A percentile compares a stretch with the other conserved stretches of the same genome.
Evolutionary conservation across 2,329 filamentous ascomycete genomes (phyloP).

Genomic region (Podosphaera leucotricha): DNA sequence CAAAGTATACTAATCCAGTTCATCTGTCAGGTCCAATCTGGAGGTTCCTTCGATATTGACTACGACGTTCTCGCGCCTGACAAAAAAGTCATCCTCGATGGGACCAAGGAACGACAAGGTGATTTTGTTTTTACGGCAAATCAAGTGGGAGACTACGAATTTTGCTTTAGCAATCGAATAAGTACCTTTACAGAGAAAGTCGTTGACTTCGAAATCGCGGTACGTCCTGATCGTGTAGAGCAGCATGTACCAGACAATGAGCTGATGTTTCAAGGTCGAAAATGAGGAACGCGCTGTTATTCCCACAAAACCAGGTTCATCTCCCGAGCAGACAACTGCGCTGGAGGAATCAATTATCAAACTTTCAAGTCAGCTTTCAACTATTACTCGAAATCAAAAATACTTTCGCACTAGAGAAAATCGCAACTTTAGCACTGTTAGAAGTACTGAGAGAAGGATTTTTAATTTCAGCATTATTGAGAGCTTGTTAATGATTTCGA

Average conservation of each 20-base stretch:
- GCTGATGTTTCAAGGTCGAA: constrained; percentile 40
- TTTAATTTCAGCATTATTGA: constrained; percentile 96
- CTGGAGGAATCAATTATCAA: constrained; percentile 93
- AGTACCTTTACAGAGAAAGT: constrained; percentile 93
- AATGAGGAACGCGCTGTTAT: constrained; percentile 65
- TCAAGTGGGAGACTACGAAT: constrained; percentile 68
- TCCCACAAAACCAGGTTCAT: constrained; percentile 69
- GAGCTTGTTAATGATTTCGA: constrained; percentile 70
- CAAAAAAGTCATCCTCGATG: constrained; percentile 60
- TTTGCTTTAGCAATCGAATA: constrained; percentile 98
- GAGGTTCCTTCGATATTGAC: constrained; percentile 92
- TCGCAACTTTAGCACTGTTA: constrained; percentile 92
- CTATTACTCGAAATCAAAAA: constrained; percentile 90
- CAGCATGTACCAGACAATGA: not conserved
- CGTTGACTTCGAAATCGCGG: constrained; percentile 93
- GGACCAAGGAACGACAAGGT: constrained; percentile 77
- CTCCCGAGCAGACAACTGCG: constrained; percentile 66
- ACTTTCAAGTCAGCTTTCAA: constrained; percentile 76
- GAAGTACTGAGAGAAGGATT: constrained; percentile 85
- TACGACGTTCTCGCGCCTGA: constrained; percentile 68
- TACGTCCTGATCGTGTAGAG: constrained; percentile 23
- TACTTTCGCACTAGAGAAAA: constrained; percentile 99
- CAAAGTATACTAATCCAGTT: not conserved
- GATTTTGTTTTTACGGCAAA: constrained; percentile 96
- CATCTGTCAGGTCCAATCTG: constrained; percentile 62